Base-by-base conservation (phyloP, 352 stramenopile species). In the Halophytophthora batemanensis region DNA sequence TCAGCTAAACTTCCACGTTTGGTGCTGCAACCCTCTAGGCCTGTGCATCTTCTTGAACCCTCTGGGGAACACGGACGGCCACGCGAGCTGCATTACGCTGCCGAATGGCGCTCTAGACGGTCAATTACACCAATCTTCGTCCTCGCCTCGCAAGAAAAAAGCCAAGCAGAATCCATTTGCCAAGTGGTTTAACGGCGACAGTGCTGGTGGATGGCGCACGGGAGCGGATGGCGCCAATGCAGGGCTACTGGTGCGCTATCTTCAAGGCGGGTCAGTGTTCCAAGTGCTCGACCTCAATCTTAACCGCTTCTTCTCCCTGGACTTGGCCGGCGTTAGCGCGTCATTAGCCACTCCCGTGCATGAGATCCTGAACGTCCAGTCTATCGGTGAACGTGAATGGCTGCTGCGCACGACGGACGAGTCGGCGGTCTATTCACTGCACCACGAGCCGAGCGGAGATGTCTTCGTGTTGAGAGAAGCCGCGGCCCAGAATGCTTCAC, bases 41-140 rank as follows among this genome's bases (percentile, higher is more conserved):
- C 40, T 86, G 18, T 71, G 64, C 3, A 56, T 87, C 15, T 62
- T 87, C 17, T 59, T 82, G 35, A 70, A 70, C 7, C 71, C 71
- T 4, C 48, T 64, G 2, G 44, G 66, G 19, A 69, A 57, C n/a
- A 44, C 50, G 0, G 74, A 86, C 22, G 77, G 74, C 14, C 69
- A 59, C 19, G 69, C 72, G 14, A 64, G 65, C 25, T 84, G 74
- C 42, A 72, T 86, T 34, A 73, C 69, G 6, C 64, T 87, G 19
- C 77, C 74, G 3, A 72, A 87, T 18, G 70, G 69, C 11, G 72
- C 60, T 11, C 50, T 87, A n/a, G 64, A 74, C 48, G 77, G 74
- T 2, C 57, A 66, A 22, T 35, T 82, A 0, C 77, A 87, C 45
- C 31, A 60, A 14, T 41, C 59, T 22, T 21, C 33, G 6, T 51